These are phyloP conservation scores for Laguncularia racemosa DNA, from an alignment of 345 rosid species.

Conservation along the genomic window DNA sequence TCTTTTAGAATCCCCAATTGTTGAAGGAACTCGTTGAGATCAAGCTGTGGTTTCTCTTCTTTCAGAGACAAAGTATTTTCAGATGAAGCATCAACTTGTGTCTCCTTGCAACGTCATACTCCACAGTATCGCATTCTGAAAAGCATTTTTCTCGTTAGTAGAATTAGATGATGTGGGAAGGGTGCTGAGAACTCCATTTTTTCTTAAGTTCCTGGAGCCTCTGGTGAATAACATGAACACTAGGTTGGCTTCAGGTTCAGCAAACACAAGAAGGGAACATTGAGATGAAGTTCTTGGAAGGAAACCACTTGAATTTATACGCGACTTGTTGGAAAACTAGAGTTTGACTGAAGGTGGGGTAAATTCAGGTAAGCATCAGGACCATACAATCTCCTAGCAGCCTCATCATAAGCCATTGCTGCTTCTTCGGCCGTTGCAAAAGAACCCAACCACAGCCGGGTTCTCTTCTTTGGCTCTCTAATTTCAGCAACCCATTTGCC, in stretches of 20 bases:
- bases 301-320: too few species aligned
- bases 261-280: too few species aligned
- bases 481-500: slow-evolving; percentile 99
- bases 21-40: slow-evolving; percentile 86
- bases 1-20: slow-evolving; percentile 72
- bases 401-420: slow-evolving; percentile 92
- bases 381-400: slow-evolving; percentile 69
- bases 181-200: slow-evolving; percentile 29
- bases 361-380: slow-evolving; percentile 82
- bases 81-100: slow-evolving; percentile 21
- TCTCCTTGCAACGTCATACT: slow-evolving; percentile 18
- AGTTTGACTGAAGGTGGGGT: slow-evolving; percentile 63
- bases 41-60: slow-evolving; percentile 75
- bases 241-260: too few species aligned
- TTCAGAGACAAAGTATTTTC: slow-evolving; percentile 13
- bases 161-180: slow-evolving; percentile 39
- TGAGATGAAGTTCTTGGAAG: too few species aligned
- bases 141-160: slow-evolving; percentile 25
- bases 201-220: slow-evolving; percentile 78
- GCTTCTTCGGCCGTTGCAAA: slow-evolving; percentile 94
- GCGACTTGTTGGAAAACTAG: slow-evolving; percentile 8
- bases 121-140: slow-evolving; percentile 1
- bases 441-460: slow-evolving; percentile 88
- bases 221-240: too few species aligned
- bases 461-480: too few species aligned